These are phyloP conservation scores for Hemisphaericaspora nanyangensis DNA, from an alignment of 805 yeast genomes.

Conservation along the genomic window DNA sequence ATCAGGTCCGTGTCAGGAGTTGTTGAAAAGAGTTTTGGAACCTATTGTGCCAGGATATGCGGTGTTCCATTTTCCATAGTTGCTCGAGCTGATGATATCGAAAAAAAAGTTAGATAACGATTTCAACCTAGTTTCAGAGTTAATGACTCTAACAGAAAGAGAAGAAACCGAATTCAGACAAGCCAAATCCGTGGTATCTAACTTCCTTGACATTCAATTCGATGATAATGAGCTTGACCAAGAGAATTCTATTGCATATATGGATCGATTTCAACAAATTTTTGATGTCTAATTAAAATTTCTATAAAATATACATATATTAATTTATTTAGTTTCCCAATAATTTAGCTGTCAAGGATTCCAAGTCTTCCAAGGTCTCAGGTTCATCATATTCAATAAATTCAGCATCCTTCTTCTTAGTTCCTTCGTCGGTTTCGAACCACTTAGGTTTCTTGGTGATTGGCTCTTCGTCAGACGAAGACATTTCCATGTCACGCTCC, in stretches of 20 bases:
- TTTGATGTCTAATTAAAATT: not conserved
- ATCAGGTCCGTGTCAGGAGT: conserved; percentile 5
- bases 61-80: conserved; percentile 4
- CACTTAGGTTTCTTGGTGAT: conserved; percentile 44
- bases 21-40: conserved; percentile 8
- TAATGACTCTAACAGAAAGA: conserved; percentile 1
- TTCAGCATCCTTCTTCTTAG: conserved; percentile 15
- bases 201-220: conserved; percentile 4
- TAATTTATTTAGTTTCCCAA: conserved; percentile 15
- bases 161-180: conserved; percentile 2
- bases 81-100: conserved; percentile 6
- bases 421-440: conserved; percentile 39
- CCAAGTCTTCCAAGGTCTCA: conserved; percentile 88
- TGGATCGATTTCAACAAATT: not conserved
- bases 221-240: not conserved
- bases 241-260: not conserved
- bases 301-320: conserved; percentile 1
- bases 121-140: conserved; percentile 2
- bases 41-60: conserved; percentile 7
- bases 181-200: conserved; percentile 5
- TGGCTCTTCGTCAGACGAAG: conserved; percentile 28
- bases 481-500: conserved; percentile 44
- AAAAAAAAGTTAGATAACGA: conserved; percentile 1
- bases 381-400: conserved; percentile 82
- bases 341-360: conserved; percentile 68